Conservation (phyloP, 1,139 yeast species). For the Neolecta irregularis region DNA sequence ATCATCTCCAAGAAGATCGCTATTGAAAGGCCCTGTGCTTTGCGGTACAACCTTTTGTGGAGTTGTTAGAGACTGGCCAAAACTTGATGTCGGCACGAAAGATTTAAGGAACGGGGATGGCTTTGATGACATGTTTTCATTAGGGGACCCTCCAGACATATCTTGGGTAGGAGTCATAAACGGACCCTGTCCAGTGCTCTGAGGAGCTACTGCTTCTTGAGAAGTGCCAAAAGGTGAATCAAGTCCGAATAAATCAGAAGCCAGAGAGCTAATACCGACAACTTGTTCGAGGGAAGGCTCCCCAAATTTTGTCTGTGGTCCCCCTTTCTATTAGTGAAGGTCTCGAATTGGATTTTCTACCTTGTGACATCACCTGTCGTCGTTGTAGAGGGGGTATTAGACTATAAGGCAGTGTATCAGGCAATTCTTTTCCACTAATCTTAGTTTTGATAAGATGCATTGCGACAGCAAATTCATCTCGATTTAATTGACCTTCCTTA, state of each 20-base stretch:
- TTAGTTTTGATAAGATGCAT: slow-evolving; percentile 81
- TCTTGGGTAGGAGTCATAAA: slow-evolving; percentile 12
- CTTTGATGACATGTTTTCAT: background rate
- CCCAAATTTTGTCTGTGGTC: too few species aligned
- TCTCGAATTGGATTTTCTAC: slow-evolving; percentile 13
- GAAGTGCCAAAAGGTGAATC: slow-evolving; percentile 30
- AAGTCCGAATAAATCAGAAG: slow-evolving; percentile 18
- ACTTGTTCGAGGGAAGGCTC: too few species aligned
- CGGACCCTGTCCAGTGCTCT: slow-evolving; percentile 10
- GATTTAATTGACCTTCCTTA: slow-evolving; percentile 69
- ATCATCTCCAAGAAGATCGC: slow-evolving; percentile 11
- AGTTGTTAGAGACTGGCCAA: slow-evolving; percentile 37
- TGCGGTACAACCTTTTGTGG: slow-evolving; percentile 9
- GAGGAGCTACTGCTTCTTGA: slow-evolving; percentile 21
- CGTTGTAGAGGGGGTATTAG: slow-evolving; percentile 18
- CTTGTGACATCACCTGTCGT: slow-evolving; percentile 6
- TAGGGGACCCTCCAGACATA: slow-evolving; percentile 1
- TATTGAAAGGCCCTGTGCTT: slow-evolving; percentile 12
- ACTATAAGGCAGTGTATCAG: slow-evolving; percentile 33
- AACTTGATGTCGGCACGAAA: slow-evolving; percentile 48
- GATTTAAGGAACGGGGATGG: slow-evolving; percentile 10
- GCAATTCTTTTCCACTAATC: slow-evolving; percentile 60
- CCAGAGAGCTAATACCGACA: slow-evolving; percentile 11
- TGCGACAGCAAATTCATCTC: slow-evolving; percentile 78
- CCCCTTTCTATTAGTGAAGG: too few species aligned